Base-by-base conservation (phyloP, 75 land plant genomes). In the Cupressus sempervirens region DNA sequence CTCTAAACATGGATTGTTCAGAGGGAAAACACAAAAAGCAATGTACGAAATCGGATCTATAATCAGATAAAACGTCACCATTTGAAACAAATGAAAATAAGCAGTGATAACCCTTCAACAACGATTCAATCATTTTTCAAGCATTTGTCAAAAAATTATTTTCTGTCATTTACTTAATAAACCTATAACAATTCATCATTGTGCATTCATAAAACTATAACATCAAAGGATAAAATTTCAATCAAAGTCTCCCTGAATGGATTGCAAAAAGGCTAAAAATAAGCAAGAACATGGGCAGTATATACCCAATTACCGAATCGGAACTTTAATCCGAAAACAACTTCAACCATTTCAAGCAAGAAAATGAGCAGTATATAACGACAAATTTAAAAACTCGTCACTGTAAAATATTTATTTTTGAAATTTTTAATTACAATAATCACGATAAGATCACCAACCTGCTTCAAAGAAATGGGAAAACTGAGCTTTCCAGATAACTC, bases 391-490 rank as follows among this genome's bases (percentile, higher is more conserved):
- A 70, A 10, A 6, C 9, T 30, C 2, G 32, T 1, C 10, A 70
- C 32, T 30, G 35, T 1, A 70, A 70, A 32, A 72, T 32, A 32
- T 30, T 8, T 29, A 20, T 62, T 26, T 62, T 43, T 43, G 0
- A 0, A 43, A 1, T 23, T 62, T 62, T 7, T 62, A 23, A 4
- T 5, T 23, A 62, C 26, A 48, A 48, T 23, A 26, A 62, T 23
- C 23, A 62, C 23, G 1, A 10, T 2, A 30, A 13, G 74, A 32
- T 36, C 32, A 81, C 81, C 32, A 15, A 93, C 93, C 92, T 93
- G 94, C 87, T 93, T 93, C 84, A 93, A 83, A 6, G 92, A 90
- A 20, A 92, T 89, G 29, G 94, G 92, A 72, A 93, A 92, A n/a
- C 92, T 90, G 65, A 93, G 79, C 85, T 84, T 87, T 41, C 90